Percentiles rank a stretch among this genome's conserved stretches.
These are phyloP conservation scores for Eutrema yunnanense DNA, from an alignment of 345 rosid genomes.

Conservation along the genomic window DNA sequence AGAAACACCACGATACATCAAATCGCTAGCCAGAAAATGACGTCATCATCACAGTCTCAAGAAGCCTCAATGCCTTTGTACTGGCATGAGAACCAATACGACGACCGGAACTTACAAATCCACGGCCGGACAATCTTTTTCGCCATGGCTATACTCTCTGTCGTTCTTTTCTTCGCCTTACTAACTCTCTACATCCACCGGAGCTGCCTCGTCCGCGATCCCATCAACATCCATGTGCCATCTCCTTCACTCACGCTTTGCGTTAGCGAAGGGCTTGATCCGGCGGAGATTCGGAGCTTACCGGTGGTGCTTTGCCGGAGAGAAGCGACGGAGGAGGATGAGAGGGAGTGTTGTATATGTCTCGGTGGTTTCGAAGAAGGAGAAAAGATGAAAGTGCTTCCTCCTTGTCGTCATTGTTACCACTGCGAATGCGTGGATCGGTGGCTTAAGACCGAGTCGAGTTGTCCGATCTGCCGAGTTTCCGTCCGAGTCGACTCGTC, in stretches of 20 bases:
- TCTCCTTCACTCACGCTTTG: background rate
- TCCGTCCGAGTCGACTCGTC: constrained; percentile 28
- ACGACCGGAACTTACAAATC: constrained; percentile 17
- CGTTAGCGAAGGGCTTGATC: constrained; percentile 17
- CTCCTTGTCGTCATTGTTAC: constrained; percentile 52
- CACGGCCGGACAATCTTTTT: constrained; percentile 16
- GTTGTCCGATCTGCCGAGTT: constrained; percentile 71
- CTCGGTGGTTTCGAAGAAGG: constrained; percentile 63
- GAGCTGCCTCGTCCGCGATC: constrained; percentile 7
- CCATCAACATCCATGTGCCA: background rate
- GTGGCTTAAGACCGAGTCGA: constrained; percentile 60
- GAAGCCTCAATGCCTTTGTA: constrained; percentile 18
- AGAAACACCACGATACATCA: background rate
- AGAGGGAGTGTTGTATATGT: constrained; percentile 62
- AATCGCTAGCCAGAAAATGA: constrained; percentile 1
- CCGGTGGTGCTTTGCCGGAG: constrained; percentile 20
- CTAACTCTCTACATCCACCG: constrained; percentile 29
- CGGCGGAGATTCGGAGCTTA: constrained; percentile 1
- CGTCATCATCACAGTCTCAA: constrained; percentile 31
- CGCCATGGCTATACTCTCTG: constrained; percentile 15
- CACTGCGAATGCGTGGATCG: constrained; percentile 64
- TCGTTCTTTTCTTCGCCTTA: constrained; percentile 16
- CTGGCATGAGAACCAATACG: constrained; percentile 33
- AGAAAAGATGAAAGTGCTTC: constrained; percentile 61
- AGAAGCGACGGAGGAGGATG: constrained; percentile 1